A percentile compares a stretch with the other conserved stretches of the same genome.
Conservation (phyloP, 2,329 filamentous ascomycete genomes). For the Emmonsiellopsis sp. region DNA sequence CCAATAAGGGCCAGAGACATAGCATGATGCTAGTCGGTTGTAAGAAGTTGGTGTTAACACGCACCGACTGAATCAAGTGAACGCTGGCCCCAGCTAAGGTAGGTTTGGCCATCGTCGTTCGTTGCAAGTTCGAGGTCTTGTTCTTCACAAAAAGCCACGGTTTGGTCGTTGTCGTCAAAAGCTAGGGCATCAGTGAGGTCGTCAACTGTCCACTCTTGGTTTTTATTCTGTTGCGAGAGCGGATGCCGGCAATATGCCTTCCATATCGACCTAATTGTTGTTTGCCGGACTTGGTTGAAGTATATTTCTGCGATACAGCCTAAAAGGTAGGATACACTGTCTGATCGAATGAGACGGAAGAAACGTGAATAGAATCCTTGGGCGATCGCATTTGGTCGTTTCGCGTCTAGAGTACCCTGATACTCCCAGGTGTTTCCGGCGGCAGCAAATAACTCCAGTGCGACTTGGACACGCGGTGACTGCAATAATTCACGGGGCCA, state of each 20-base stretch:
- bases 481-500: constrained; percentile 43
- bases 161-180: constrained; percentile 48
- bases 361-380: constrained; percentile 51
- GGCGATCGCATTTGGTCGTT: constrained; percentile 42
- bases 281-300: constrained; percentile 50
- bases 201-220: constrained; percentile 48
- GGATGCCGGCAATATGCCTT: constrained; percentile 41
- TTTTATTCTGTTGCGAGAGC: constrained; percentile 38
- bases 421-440: constrained; percentile 44
- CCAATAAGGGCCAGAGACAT: constrained; percentile 2
- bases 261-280: constrained; percentile 46
- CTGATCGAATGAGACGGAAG: constrained; percentile 47
- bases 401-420: constrained; percentile 42
- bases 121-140: constrained; percentile 44
- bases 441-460: constrained; percentile 47
- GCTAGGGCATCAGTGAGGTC: constrained; percentile 43
- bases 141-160: constrained; percentile 43
- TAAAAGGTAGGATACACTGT: constrained; percentile 50
- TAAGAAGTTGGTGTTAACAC: constrained; percentile 13
- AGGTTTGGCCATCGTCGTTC: constrained; percentile 37
- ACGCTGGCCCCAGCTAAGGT: constrained; percentile 41
- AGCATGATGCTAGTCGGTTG: constrained; percentile 1
- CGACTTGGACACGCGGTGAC: constrained; percentile 45
- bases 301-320: constrained; percentile 55
- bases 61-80: constrained; percentile 40